Evolutionary conservation across 768 basidiomycete species (phyloP).

Genomic region (Termitomyces sp.): DNA sequence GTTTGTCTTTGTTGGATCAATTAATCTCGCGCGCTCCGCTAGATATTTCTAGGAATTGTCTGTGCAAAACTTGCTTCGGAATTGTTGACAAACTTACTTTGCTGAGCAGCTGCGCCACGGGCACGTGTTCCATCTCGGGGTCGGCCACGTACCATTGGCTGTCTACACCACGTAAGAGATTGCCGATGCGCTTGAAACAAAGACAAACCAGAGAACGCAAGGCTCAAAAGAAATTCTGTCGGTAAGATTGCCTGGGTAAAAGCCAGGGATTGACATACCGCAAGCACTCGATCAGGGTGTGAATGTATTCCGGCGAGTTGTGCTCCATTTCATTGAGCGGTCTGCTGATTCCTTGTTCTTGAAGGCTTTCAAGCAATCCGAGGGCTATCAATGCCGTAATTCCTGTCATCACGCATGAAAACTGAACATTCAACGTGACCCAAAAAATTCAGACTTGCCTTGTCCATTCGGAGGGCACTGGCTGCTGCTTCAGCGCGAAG

Average conservation of each 20-base stretch:
- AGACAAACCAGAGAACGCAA: slow-evolving; percentile 69
- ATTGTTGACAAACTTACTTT: slow-evolving; percentile 43
- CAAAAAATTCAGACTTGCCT: slow-evolving; percentile 36
- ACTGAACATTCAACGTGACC: background rate
- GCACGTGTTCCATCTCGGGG: slow-evolving; percentile 72
- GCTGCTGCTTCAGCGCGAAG: background rate
- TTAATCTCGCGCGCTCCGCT: slow-evolving; percentile 69
- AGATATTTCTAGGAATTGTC: slow-evolving; percentile 70
- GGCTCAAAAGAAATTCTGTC: slow-evolving; percentile 23
- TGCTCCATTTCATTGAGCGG: slow-evolving; percentile 80
- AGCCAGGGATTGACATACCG: slow-evolving; percentile 40
- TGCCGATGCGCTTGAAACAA: background rate
- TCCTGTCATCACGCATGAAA: slow-evolving; percentile 31
- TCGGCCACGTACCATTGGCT: slow-evolving; percentile 91
- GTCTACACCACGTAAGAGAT: slow-evolving; percentile 37
- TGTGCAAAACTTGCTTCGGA: background rate
- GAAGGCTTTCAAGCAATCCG: slow-evolving; percentile 86
- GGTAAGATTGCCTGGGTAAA: background rate
- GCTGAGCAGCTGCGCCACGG: slow-evolving; percentile 79
- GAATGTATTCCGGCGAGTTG: slow-evolving; percentile 87
- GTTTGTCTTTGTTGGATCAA: slow-evolving; percentile 64
- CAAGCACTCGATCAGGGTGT: slow-evolving; percentile 80
- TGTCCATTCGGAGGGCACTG: slow-evolving; percentile 95
- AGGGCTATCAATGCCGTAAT: slow-evolving; percentile 90
- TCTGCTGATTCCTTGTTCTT: slow-evolving; percentile 63